Evolutionary conservation across 495 filamentous ascomycete species (phyloP).

Genomic region (Choiromyces venosus): DNA sequence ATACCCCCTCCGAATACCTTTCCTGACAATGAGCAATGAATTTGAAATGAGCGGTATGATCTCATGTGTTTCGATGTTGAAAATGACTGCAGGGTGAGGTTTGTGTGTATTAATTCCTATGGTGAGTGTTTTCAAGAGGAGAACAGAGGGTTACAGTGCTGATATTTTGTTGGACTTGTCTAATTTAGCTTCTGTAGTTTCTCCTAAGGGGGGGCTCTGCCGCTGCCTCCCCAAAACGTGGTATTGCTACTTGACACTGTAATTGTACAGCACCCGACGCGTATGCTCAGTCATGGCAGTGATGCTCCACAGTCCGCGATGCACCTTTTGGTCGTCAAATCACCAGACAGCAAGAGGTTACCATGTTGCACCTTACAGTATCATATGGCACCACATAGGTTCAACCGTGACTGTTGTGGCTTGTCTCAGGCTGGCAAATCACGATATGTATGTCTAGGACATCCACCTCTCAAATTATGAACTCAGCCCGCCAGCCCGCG

Average conservation of each 20-base stretch:
- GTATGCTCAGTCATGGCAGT: background rate
- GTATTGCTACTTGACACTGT: background rate
- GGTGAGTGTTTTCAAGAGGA: background rate
- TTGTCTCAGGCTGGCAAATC: background rate
- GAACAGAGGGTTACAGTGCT: background rate
- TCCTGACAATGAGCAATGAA: too few species aligned
- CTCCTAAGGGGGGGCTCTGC: background rate
- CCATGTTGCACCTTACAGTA: background rate
- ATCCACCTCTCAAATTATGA: background rate
- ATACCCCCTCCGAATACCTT: too few species aligned
- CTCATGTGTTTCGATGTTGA: too few species aligned
- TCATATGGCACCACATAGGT: background rate
- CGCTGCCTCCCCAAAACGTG: background rate
- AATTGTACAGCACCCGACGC: background rate
- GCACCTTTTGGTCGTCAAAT: background rate
- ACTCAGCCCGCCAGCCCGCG: accelerated
- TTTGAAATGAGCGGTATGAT: background rate
- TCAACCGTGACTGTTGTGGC: background rate
- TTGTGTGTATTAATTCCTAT: background rate
- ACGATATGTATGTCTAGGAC: background rate
- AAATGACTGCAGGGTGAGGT: background rate
- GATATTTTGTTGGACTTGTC: background rate
- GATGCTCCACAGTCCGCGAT: too few species aligned
- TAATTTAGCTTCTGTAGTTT: background rate
- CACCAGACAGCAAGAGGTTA: background rate